Conservation (phyloP, 345 rosid species). For the Bruguiera gymnorhiza region DNA sequence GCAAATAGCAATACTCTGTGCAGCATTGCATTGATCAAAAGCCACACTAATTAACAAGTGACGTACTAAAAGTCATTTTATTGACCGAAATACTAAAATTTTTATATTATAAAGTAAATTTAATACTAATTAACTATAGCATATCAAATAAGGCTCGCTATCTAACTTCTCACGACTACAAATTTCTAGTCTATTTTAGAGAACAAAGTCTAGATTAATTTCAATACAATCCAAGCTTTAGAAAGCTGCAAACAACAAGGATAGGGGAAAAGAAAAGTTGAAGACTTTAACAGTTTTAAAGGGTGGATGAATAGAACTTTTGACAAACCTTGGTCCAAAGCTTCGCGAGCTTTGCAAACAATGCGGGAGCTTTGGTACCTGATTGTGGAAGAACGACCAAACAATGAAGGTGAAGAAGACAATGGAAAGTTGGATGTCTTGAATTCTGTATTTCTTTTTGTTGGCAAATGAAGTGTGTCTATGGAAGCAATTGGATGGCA, state of each 20-base stretch:
- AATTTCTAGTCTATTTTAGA: no score
- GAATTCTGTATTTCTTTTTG: constrained; percentile 22
- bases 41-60: no score
- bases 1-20: no score
- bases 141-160: no score
- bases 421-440: constrained; percentile 22
- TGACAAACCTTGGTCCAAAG: constrained; percentile 46
- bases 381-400: constrained; percentile 11
- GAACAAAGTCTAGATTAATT: no score
- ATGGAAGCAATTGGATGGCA: constrained; percentile 32
- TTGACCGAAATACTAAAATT: no score
- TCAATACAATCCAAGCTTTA: neutral
- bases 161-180: no score
- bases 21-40: no score
- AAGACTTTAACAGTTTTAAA: neutral
- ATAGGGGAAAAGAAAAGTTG: neutral
- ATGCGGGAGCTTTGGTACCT: constrained; percentile 27
- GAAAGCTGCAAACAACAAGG: neutral
- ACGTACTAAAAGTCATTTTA: no score
- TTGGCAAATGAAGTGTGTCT: constrained; percentile 33
- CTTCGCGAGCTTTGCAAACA: constrained; percentile 61
- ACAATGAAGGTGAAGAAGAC: constrained; percentile 23
- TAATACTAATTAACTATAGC: no score
- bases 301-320: neutral
- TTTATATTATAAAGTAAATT: no score